Conservation (phyloP, 2,329 filamentous ascomycete genomes). For the Alternaria alternata region DNA sequence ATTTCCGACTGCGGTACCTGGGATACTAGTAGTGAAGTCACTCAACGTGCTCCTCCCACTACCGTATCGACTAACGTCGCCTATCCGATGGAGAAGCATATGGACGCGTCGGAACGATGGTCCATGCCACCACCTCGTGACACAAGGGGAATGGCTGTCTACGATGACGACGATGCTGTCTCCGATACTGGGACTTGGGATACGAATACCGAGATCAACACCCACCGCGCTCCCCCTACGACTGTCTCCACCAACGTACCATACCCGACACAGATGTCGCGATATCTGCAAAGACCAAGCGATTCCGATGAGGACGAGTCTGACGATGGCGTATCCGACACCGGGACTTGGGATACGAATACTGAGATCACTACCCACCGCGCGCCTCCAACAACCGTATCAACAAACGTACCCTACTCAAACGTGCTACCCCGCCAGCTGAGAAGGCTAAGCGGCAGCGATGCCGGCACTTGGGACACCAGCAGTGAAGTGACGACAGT, state of each 20-base stretch:
- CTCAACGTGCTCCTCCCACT: constrained; percentile 10
- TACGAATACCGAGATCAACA: constrained; percentile 9
- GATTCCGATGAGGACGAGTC: background rate
- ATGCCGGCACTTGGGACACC: constrained; percentile 17
- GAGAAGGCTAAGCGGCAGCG: constrained; percentile 16
- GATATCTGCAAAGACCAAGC: background rate
- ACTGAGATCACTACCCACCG: constrained; percentile 10
- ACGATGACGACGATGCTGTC: background rate
- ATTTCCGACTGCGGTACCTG: constrained; percentile 14
- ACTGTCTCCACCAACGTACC: constrained; percentile 16
- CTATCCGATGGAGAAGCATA: constrained; percentile 1
- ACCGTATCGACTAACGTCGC: constrained; percentile 15
- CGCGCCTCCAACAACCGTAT: constrained; percentile 12
- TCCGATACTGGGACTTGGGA: constrained; percentile 6
- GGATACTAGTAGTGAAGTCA: constrained; percentile 18
- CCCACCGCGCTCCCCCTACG: constrained; percentile 12
- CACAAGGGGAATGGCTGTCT: background rate
- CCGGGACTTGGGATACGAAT: constrained; percentile 9
- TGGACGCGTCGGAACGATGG: constrained; percentile 3
- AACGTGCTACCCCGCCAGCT: background rate
- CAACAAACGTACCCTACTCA: constrained; percentile 14
- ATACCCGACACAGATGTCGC: constrained; percentile 4
- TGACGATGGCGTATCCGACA: background rate
- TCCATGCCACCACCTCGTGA: constrained; percentile 4
- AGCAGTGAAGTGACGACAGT: constrained; percentile 11